These are phyloP conservation scores for Mucor irregularis DNA, from an alignment of 371 early-diverging fungal species.

Conservation along the genomic window DNA sequence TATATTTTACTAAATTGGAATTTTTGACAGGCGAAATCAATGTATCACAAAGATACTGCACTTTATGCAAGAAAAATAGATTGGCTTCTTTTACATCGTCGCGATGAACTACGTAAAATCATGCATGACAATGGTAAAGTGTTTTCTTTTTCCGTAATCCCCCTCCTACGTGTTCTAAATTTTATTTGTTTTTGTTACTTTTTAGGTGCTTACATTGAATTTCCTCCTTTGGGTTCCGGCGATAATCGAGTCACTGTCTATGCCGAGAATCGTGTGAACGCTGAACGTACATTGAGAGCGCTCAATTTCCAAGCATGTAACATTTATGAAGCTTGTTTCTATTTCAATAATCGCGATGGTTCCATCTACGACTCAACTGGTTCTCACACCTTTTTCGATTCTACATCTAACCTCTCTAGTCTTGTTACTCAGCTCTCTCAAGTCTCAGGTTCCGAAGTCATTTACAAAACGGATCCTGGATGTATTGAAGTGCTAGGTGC, in stretches of 20 bases:
- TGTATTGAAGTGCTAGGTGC: conserved; percentile 67
- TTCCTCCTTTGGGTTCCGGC: conserved; percentile 66
- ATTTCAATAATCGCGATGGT: conserved; percentile 42
- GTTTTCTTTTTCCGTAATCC: not conserved
- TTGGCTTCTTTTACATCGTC: conserved; percentile 70
- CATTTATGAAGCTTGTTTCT: conserved; percentile 62
- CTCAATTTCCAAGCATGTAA: conserved; percentile 62
- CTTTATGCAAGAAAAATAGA: conserved; percentile 70
- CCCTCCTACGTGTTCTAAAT: not conserved
- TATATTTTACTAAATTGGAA: not conserved
- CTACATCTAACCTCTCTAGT: conserved; percentile 34
- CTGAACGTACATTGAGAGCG: conserved; percentile 69
- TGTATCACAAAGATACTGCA: conserved; percentile 48
- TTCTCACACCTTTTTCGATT: conserved; percentile 29
- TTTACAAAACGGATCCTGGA: conserved; percentile 43
- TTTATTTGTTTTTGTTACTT: not conserved
- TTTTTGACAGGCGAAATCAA: conserved; percentile 35
- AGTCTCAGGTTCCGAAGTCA: conserved; percentile 58
- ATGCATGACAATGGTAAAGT: conserved; percentile 73
- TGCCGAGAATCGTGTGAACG: conserved; percentile 70
- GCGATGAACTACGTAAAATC: conserved; percentile 63
- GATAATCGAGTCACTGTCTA: conserved; percentile 55
- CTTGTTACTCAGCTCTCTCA: conserved; percentile 53
- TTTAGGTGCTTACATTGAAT: conserved; percentile 53
- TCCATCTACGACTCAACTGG: conserved; percentile 22